These are phyloP conservation scores for Thelonectria discophora DNA, from an alignment of 2,329 filamentous ascomycete species.

Conservation along the genomic window DNA sequence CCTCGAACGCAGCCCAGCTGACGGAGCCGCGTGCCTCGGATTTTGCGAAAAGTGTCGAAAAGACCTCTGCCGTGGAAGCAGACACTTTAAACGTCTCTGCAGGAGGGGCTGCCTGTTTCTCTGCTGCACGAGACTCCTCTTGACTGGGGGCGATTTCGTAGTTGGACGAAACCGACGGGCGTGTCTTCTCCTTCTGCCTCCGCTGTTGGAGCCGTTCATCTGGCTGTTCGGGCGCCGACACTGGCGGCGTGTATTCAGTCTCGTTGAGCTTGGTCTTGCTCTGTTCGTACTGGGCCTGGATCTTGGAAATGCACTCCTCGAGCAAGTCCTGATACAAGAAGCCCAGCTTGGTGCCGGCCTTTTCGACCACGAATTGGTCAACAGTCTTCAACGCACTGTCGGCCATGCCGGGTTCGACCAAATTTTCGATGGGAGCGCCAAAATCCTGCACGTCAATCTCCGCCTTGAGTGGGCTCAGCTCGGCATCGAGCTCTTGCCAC, in stretches of 20 bases:
- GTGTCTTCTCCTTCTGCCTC: conserved; percentile 56
- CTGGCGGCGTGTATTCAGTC: background rate
- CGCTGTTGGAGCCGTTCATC: conserved; percentile 46
- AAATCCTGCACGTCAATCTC: conserved; percentile 52
- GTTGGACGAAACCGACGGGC: conserved; percentile 47
- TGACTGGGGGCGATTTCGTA: conserved; percentile 42
- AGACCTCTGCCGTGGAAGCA: conserved; percentile 48
- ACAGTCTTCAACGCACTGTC: conserved; percentile 48
- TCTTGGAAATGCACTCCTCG: conserved; percentile 47
- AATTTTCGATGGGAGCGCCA: conserved; percentile 52
- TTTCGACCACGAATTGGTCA: conserved; percentile 49
- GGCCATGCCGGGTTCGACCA: conserved; percentile 52
- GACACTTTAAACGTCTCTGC: conserved; percentile 48
- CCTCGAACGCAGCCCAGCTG: conserved; percentile 50
- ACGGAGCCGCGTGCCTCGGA: conserved; percentile 44
- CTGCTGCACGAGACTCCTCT: background rate
- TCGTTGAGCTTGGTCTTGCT: conserved; percentile 37
- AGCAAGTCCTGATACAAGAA: conserved; percentile 56
- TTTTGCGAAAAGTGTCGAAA: conserved; percentile 47
- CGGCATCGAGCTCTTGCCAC: conserved; percentile 46
- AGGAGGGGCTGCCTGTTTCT: background rate
- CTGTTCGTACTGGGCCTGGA: conserved; percentile 44
- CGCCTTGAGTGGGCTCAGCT: conserved; percentile 51
- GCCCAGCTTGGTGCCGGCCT: conserved; percentile 51
- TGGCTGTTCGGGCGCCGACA: conserved; percentile 32